Percentiles rank a stretch among this genome's conserved stretches.
phyloP scores from a whole-genome alignment of 1,284 basidiomycete genomes.

The Rhodotorula sp. region DNA sequence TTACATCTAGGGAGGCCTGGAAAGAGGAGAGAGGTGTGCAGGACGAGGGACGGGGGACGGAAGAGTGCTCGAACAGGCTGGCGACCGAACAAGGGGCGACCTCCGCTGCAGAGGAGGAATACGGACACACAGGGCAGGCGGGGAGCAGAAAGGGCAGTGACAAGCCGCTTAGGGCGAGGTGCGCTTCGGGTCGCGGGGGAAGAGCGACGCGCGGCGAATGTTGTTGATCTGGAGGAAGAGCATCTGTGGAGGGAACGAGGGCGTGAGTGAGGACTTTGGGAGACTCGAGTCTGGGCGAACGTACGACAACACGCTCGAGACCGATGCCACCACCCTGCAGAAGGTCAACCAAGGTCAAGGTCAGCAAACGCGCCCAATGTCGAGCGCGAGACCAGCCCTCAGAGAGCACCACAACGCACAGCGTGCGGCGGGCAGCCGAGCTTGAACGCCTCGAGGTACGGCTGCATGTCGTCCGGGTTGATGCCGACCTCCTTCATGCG shows the following conservation, averaged over 20 bases:
- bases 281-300: neutral
- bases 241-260: conserved; percentile 27
- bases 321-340: conserved; percentile 33
- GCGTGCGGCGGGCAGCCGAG: conserved; percentile 83
- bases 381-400: neutral
- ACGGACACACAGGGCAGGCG: no score
- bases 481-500: conserved; percentile 44
- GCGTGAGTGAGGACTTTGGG: neutral
- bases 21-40: neutral
- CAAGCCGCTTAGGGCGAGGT: conserved; percentile 20
- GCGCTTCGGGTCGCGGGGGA: conserved; percentile 82
- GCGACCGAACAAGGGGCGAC: no score
- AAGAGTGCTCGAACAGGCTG: neutral
- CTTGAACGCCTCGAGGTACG: conserved; percentile 91
- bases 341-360: neutral
- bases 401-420: conserved; percentile 37
- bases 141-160: neutral
- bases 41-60: neutral
- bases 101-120: conserved; percentile 40
- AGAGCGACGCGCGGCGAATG: conserved; percentile 88
- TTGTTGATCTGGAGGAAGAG: conserved; percentile 84
- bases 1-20: neutral
- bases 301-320: conserved; percentile 33
- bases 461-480: conserved; percentile 61
- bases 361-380: neutral